Evolutionary conservation across 164 flowering plant species (phyloP).

Genomic region (Nelumbo lutea): DNA sequence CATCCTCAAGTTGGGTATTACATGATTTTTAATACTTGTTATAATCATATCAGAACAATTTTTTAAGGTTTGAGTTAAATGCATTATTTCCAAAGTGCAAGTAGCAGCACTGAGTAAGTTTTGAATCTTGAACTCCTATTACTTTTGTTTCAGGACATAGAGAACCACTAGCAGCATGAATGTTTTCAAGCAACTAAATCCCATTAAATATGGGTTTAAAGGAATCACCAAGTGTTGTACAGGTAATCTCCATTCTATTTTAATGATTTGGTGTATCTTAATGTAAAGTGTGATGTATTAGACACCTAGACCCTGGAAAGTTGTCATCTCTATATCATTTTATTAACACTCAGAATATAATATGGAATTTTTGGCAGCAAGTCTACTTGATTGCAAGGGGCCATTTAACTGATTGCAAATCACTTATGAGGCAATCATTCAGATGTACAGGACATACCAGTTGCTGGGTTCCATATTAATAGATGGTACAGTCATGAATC

Average conservation of each 20-base stretch:
- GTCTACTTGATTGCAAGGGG: neutral
- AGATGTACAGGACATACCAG: neutral
- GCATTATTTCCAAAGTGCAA: too few species aligned
- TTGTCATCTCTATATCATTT: too few species aligned
- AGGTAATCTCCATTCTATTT: conserved; percentile 23
- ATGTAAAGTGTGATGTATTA: neutral
- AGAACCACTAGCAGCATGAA: conserved; percentile 23
- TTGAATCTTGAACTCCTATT: too few species aligned
- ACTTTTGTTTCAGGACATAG: neutral
- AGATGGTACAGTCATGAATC: neutral
- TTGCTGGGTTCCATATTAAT: neutral
- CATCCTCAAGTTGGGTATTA: too few species aligned
- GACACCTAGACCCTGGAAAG: too few species aligned
- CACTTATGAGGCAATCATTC: neutral
- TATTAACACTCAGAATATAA: too few species aligned
- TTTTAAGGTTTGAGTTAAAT: too few species aligned
- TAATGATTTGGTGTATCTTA: neutral
- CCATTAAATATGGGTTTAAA: conserved; percentile 10
- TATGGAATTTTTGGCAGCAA: neutral
- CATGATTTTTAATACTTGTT: too few species aligned
- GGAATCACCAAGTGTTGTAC: conserved; percentile 10
- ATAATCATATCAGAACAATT: too few species aligned
- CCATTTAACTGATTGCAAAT: neutral
- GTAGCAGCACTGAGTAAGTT: too few species aligned
- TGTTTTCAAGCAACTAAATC: conserved; percentile 25